phyloP scores from a whole-genome alignment of 2,329 filamentous ascomycete genomes.

The Paracoccidioides lutzii region DNA sequence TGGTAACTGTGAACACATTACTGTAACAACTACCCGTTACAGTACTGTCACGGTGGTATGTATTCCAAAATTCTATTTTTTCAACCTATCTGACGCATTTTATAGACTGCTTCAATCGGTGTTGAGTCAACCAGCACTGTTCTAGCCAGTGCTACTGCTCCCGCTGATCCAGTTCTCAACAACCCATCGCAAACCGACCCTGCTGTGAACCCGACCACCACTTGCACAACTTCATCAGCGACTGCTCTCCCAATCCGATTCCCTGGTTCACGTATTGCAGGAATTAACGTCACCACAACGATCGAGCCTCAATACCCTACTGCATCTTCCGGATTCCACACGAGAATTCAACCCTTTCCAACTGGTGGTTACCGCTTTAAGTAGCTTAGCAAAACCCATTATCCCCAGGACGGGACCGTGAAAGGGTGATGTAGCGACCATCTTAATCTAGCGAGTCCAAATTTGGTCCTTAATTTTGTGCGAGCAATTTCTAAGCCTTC shows the following conservation, averaged over 20 bases:
- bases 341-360: not conserved
- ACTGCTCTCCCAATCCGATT: not conserved
- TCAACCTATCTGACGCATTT: not conserved
- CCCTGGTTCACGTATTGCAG: not conserved
- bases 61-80: not conserved
- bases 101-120: not conserved
- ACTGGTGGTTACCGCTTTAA: not conserved
- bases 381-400: not conserved
- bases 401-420: not conserved
- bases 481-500: not conserved
- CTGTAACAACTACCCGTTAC: slow-evolving; percentile 23
- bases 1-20: too few species aligned
- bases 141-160: not conserved
- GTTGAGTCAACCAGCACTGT: too few species aligned
- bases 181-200: not conserved
- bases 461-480: too few species aligned
- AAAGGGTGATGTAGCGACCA: not conserved
- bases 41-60: slow-evolving; percentile 22
- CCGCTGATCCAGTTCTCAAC: not conserved
- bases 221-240: not conserved
- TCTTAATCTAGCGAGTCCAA: not conserved
- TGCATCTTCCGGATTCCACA: not conserved
- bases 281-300: not conserved
- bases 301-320: not conserved
- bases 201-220: not conserved